Evolutionary conservation across 2,329 filamentous ascomycete genomes (phyloP).

Genomic region (Verticillium albo-atrum): DNA sequence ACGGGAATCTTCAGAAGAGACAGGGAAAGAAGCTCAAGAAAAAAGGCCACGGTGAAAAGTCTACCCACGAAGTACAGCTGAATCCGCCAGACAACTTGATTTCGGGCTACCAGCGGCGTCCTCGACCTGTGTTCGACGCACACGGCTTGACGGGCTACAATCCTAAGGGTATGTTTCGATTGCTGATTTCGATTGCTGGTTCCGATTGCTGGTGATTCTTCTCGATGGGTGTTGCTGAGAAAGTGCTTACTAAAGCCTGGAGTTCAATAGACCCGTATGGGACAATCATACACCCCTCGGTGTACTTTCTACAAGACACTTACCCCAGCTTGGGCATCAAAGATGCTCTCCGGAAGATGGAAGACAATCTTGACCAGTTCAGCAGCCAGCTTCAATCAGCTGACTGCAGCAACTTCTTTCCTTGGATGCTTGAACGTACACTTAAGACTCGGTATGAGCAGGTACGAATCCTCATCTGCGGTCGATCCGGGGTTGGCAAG

Average conservation of each 20-base stretch:
- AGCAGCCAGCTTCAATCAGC: neutral
- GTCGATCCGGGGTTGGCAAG: conserved; percentile 20
- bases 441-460: neutral
- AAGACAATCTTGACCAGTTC: neutral
- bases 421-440: neutral
- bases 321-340: conserved; percentile 4
- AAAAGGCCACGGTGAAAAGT: neutral
- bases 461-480: conserved; percentile 18
- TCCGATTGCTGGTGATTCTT: too few relatives aligned
- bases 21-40: conserved; percentile 1
- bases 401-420: neutral
- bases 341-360: neutral
- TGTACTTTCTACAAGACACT: conserved; percentile 6
- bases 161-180: neutral
- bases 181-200: neutral
- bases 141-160: neutral
- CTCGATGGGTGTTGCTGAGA: neutral
- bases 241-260: neutral
- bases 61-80: conserved; percentile 1
- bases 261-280: neutral
- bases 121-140: neutral
- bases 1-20: conserved; percentile 4
- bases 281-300: conserved; percentile 7
- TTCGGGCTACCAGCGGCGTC: neutral
- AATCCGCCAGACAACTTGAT: neutral